A percentile compares a stretch with the other conserved stretches of the same genome.
Conservation (phyloP, 1,139 yeast species). For the Saccharomyces hybrid region DNA sequence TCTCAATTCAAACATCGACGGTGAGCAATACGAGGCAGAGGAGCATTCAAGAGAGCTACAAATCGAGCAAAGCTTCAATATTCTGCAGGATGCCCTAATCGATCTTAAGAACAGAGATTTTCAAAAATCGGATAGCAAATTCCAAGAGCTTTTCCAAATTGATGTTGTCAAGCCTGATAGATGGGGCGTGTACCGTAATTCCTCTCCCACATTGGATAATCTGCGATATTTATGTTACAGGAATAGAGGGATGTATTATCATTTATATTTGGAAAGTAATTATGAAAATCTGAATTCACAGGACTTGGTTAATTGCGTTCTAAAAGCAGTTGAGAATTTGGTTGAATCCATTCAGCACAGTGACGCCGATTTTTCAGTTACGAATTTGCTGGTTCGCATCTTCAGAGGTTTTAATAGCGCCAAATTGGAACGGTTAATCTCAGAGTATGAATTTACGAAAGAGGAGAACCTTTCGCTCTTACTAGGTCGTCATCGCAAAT, state of each 20-base stretch:
- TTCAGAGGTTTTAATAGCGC: slow-evolving; percentile 42
- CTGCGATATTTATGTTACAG: slow-evolving; percentile 72
- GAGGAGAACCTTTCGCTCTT: slow-evolving; percentile 42
- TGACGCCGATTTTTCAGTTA: slow-evolving; percentile 53
- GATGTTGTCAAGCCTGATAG: slow-evolving; percentile 54
- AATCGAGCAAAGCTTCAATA: slow-evolving; percentile 77
- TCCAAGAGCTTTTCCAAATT: slow-evolving; percentile 57
- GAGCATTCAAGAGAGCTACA: slow-evolving; percentile 80
- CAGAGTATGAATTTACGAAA: slow-evolving; percentile 56
- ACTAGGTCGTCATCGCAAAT: slow-evolving; percentile 30
- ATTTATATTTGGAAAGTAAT: slow-evolving; percentile 35
- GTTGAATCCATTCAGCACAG: slow-evolving; percentile 50
- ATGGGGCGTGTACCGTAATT: slow-evolving; percentile 38
- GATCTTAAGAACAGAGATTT: slow-evolving; percentile 47
- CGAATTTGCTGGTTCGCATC: slow-evolving; percentile 43
- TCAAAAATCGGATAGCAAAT: slow-evolving; percentile 45
- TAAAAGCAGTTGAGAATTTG: slow-evolving; percentile 47
- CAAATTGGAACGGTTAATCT: slow-evolving; percentile 50
- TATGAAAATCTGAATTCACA: slow-evolving; percentile 14
- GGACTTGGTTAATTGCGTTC: slow-evolving; percentile 31
- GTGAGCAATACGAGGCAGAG: slow-evolving; percentile 59
- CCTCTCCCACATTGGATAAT: slow-evolving; percentile 66
- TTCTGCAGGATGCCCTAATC: slow-evolving; percentile 63
- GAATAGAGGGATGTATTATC: slow-evolving; percentile 69
- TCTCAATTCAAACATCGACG: slow-evolving; percentile 62